These are phyloP conservation scores for Haplosporangium gracile DNA, from an alignment of 192 early-diverging fungal genomes.

Conservation along the genomic window DNA sequence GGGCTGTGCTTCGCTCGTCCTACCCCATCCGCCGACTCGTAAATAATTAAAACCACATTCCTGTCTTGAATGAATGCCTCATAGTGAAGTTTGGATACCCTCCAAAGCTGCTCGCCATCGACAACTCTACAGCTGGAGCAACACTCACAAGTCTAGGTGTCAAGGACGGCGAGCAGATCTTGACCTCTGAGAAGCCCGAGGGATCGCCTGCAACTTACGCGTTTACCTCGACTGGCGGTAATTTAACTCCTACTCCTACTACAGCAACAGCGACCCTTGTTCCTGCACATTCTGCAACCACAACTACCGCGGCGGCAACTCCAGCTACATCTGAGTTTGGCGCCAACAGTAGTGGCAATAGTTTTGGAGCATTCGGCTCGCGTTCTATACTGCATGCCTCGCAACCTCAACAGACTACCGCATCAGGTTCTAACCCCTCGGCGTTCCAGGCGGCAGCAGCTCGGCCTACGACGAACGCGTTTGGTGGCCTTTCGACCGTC, in stretches of 20 bases:
- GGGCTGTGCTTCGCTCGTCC: not conserved
- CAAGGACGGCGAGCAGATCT: slow-evolving; percentile 51
- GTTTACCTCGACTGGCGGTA: slow-evolving; percentile 10
- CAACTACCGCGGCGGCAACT: not conserved
- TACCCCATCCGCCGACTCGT: not conserved
- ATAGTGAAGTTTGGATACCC: slow-evolving; percentile 59
- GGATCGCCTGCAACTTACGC: slow-evolving; percentile 5
- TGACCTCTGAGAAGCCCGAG: slow-evolving; percentile 34
- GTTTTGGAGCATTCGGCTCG: slow-evolving; percentile 26
- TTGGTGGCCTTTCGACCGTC: slow-evolving; percentile 24
- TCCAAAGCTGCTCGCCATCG: slow-evolving; percentile 25
- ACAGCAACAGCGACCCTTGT: not conserved
- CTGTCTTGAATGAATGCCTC: not conserved
- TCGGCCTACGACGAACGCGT: not conserved
- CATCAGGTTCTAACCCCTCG: not conserved
- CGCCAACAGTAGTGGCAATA: not conserved
- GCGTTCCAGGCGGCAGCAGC: slow-evolving; percentile 23
- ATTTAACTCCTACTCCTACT: no score
- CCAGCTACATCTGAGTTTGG: not conserved
- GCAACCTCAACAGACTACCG: not conserved
- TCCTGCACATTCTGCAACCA: not conserved
- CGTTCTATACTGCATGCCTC: slow-evolving; percentile 7
- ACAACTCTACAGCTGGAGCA: slow-evolving; percentile 10
- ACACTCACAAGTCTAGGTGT: slow-evolving; percentile 40
- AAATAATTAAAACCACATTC: not conserved